These are phyloP conservation scores for Colletotrichum sansevieriae DNA, from an alignment of 2,329 filamentous ascomycete species.

Conservation along the genomic window DNA sequence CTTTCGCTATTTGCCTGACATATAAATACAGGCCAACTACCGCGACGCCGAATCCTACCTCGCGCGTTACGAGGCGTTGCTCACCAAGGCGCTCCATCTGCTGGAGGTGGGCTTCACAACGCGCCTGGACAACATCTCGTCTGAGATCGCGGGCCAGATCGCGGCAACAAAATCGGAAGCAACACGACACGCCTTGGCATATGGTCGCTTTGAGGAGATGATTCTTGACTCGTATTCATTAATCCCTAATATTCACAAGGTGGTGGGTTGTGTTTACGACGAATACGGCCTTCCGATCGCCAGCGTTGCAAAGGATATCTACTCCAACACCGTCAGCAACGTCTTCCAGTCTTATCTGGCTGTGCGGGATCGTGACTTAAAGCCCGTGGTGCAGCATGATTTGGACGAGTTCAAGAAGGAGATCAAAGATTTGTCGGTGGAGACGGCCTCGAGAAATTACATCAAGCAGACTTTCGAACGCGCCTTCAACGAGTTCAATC, in stretches of 20 bases:
- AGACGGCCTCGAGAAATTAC: slow-evolving; percentile 69
- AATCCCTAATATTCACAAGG: slow-evolving; percentile 67
- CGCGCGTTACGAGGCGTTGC: slow-evolving; percentile 85
- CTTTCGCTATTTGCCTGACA: not conserved
- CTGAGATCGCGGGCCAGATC: slow-evolving; percentile 68
- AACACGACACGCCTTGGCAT: slow-evolving; percentile 70
- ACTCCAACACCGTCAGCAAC: slow-evolving; percentile 66
- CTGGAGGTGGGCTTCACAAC: slow-evolving; percentile 69
- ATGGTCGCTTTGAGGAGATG: slow-evolving; percentile 71
- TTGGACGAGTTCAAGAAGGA: slow-evolving; percentile 67
- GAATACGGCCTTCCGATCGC: slow-evolving; percentile 60
- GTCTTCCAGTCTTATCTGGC: slow-evolving; percentile 67
- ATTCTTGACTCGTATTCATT: slow-evolving; percentile 68
- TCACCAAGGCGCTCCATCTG: slow-evolving; percentile 75
- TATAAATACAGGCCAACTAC: slow-evolving; percentile 74
- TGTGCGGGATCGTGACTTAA: slow-evolving; percentile 66
- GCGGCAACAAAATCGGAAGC: slow-evolving; percentile 69
- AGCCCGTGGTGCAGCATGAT: slow-evolving; percentile 65
- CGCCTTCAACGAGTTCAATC: slow-evolving; percentile 65
- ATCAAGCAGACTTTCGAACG: slow-evolving; percentile 72
- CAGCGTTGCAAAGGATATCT: slow-evolving; percentile 63
- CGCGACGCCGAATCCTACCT: slow-evolving; percentile 90
- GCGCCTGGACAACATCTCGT: slow-evolving; percentile 65
- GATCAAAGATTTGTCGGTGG: slow-evolving; percentile 61
- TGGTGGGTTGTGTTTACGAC: slow-evolving; percentile 66